Conservation (phyloP, 768 basidiomycete species). For the Lactarius deliciosus region DNA sequence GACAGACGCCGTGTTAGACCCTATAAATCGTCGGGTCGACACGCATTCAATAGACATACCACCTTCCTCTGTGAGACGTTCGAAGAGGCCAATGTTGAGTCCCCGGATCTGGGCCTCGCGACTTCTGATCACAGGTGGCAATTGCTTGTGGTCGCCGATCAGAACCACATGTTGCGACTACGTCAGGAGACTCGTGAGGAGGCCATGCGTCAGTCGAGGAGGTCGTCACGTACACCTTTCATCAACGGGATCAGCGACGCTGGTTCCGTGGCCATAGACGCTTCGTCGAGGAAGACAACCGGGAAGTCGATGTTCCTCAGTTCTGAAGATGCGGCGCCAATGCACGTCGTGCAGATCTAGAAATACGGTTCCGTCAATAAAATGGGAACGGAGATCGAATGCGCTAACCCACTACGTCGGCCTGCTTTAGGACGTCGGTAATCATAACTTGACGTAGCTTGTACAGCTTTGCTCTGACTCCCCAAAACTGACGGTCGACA, state of each 20-base stretch:
- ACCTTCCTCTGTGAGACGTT: conserved; percentile 80
- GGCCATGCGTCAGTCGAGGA: conserved; percentile 23
- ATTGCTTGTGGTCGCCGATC: conserved; percentile 96
- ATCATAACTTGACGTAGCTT: conserved; percentile 63
- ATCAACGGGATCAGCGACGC: conserved; percentile 88
- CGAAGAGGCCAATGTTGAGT: conserved; percentile 81
- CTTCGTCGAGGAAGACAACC: conserved; percentile 91
- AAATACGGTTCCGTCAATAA: conserved; percentile 14
- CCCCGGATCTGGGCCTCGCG: conserved; percentile 71
- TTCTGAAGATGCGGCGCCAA: conserved; percentile 66
- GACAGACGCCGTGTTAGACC: conserved; percentile 10
- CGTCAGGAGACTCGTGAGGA: conserved; percentile 23
- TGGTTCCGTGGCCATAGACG: conserved; percentile 95
- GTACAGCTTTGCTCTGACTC: conserved; percentile 46
- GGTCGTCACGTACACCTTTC: conserved; percentile 75
- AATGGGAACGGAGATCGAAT: conserved; percentile 8
- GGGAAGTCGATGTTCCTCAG: conserved; percentile 83
- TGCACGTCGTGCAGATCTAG: conserved; percentile 88
- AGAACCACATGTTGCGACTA: conserved; percentile 81
- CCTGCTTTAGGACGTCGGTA: conserved; percentile 55
- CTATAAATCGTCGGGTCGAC: not conserved
- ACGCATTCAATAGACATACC: conserved; percentile 46
- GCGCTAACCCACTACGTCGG: conserved; percentile 69
- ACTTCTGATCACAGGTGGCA: conserved; percentile 85
- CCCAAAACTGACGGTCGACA: conserved; percentile 37